Percentiles rank a stretch among this genome's conserved stretches.
Conservation (phyloP, 768 basidiomycete genomes). For the Brasilioporus rufonigricans region DNA sequence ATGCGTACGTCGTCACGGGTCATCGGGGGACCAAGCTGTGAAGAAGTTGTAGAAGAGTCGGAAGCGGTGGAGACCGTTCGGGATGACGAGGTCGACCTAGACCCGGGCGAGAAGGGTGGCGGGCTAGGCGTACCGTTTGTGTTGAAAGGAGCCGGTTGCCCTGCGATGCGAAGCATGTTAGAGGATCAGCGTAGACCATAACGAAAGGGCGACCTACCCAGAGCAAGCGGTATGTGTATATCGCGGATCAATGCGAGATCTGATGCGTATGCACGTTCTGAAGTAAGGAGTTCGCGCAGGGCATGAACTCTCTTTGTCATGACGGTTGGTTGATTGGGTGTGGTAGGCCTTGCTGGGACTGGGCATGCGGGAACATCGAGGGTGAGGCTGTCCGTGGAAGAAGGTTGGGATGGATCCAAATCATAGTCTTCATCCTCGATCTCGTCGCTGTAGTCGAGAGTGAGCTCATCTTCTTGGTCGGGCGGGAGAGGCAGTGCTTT, state of each 20-base stretch:
- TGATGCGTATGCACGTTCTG: slow-evolving; percentile 80
- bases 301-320: slow-evolving; percentile 76
- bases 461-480: slow-evolving; percentile 22
- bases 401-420: slow-evolving; percentile 22
- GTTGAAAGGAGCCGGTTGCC: slow-evolving; percentile 40
- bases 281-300: slow-evolving; percentile 71
- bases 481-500: slow-evolving; percentile 32
- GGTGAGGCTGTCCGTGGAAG: slow-evolving; percentile 27
- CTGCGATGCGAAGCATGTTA: slow-evolving; percentile 24
- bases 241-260: slow-evolving; percentile 78
- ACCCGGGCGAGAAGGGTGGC: slow-evolving; percentile 30
- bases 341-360: slow-evolving; percentile 5
- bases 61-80: slow-evolving; percentile 45
- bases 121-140: slow-evolving; percentile 24
- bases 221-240: slow-evolving; percentile 74
- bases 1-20: slow-evolving; percentile 63
- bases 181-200: slow-evolving; percentile 3
- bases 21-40: slow-evolving; percentile 59
- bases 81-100: slow-evolving; percentile 37
- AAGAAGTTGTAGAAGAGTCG: slow-evolving; percentile 50
- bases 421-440: slow-evolving; percentile 31
- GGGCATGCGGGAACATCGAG: slow-evolving; percentile 14
- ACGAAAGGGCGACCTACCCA: slow-evolving; percentile 47
- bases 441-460: slow-evolving; percentile 20
- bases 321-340: slow-evolving; percentile 32